Percentiles rank a stretch among this genome's conserved stretches.
These are phyloP conservation scores for Cryptococcus sp. DNA, from an alignment of 1,284 basidiomycete species.

Conservation along the genomic window DNA sequence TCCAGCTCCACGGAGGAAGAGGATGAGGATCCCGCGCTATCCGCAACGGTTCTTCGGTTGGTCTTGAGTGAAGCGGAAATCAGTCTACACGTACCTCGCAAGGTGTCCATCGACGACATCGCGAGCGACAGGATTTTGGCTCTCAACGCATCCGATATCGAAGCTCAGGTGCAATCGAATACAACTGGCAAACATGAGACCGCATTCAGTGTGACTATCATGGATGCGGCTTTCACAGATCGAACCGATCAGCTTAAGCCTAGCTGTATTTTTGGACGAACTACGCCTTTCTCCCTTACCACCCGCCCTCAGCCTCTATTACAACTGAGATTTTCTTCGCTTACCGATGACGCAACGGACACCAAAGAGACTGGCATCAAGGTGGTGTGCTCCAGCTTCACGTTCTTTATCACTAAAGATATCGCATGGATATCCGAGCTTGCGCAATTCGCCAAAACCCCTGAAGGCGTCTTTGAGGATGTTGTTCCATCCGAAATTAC, in stretches of 20 bases:
- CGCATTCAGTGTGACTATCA: constrained; percentile 64
- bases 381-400: constrained; percentile 67
- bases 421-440: constrained; percentile 68
- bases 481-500: constrained; percentile 90
- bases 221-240: constrained; percentile 62
- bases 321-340: constrained; percentile 68
- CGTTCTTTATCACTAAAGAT: constrained; percentile 66
- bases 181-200: constrained; percentile 65
- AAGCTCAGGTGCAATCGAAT: constrained; percentile 65
- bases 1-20: constrained; percentile 43
- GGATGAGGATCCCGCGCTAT: constrained; percentile 36
- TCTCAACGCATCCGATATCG: constrained; percentile 63
- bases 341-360: constrained; percentile 64
- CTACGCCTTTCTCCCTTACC: constrained; percentile 41
- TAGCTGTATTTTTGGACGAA: constrained; percentile 29
- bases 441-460: constrained; percentile 71
- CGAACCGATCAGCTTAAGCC: constrained; percentile 17
- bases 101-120: not conserved
- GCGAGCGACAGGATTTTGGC: constrained; percentile 32
- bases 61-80: constrained; percentile 39
- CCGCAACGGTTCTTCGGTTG: constrained; percentile 36
- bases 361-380: constrained; percentile 79
- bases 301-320: constrained; percentile 55
- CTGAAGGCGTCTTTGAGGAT: constrained; percentile 90
- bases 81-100: constrained; percentile 35